Evolutionary conservation across 352 stramenopile genomes (phyloP).

Genomic region (Aphanomyces invadans): DNA sequence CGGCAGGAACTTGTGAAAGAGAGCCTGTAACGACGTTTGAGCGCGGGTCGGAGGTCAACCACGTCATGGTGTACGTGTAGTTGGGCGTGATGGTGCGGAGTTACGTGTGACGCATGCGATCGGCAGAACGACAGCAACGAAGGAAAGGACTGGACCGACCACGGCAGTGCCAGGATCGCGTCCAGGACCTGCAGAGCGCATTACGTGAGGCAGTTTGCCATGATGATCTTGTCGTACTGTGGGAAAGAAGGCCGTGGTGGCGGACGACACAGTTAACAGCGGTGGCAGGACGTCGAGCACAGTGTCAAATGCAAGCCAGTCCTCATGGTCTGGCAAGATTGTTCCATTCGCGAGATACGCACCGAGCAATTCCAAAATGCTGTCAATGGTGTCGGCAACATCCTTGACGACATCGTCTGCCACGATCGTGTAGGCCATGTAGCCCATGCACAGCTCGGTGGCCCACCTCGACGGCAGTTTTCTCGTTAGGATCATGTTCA

Average conservation of each 20-base stretch:
- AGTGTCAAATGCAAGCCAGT: no score
- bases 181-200: slow-evolving; percentile 58
- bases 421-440: slow-evolving; percentile 41
- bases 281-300: slow-evolving; percentile 39
- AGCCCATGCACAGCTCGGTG: slow-evolving; percentile 63
- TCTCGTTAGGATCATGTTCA: slow-evolving; percentile 50
- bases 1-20: neutral
- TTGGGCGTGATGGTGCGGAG: slow-evolving; percentile 38
- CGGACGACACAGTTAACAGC: neutral
- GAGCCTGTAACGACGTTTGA: neutral
- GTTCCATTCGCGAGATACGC: slow-evolving; percentile 35
- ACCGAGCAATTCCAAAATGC: slow-evolving; percentile 42
- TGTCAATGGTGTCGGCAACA: slow-evolving; percentile 6
- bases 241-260: slow-evolving; percentile 20
- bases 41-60: neutral
- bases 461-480: slow-evolving; percentile 70
- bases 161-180: slow-evolving; percentile 58
- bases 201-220: no score
- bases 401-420: slow-evolving; percentile 31
- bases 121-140: slow-evolving; percentile 48
- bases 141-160: slow-evolving; percentile 41
- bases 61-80: slow-evolving; percentile 36
- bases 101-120: slow-evolving; percentile 44
- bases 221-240: neutral
- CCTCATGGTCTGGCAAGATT: neutral